Conservation (phyloP, 2,329 filamentous ascomycete species). For the Aspergillus chevalieri region DNA sequence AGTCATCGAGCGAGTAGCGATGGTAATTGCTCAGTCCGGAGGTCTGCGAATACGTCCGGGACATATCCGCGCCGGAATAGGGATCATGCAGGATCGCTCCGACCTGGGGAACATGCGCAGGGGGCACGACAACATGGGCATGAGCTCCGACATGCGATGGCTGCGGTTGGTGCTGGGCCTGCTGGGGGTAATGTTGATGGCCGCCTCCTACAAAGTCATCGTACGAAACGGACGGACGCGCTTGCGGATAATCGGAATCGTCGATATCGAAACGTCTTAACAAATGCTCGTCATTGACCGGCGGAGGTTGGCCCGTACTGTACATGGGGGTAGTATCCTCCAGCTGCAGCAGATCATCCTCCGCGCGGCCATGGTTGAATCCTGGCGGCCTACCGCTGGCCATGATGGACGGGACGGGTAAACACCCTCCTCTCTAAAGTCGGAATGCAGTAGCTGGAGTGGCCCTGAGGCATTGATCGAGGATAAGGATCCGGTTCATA, state of each 20-base stretch:
- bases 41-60: slow-evolving; percentile 61
- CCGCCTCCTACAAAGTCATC: slow-evolving; percentile 79
- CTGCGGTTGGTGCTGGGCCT: slow-evolving; percentile 32
- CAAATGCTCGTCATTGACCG: slow-evolving; percentile 75
- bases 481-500: slow-evolving; percentile 5
- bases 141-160: slow-evolving; percentile 44
- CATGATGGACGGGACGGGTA: slow-evolving; percentile 35
- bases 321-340: slow-evolving; percentile 49
- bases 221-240: slow-evolving; percentile 83
- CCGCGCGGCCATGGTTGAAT: slow-evolving; percentile 40
- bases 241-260: slow-evolving; percentile 55
- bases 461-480: slow-evolving; percentile 36
- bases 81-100: slow-evolving; percentile 33
- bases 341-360: slow-evolving; percentile 39
- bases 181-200: not conserved
- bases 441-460: slow-evolving; percentile 13
- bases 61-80: slow-evolving; percentile 31
- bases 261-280: slow-evolving; percentile 68
- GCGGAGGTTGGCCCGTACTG: slow-evolving; percentile 67
- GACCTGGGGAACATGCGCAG: slow-evolving; percentile 23
- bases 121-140: slow-evolving; percentile 27
- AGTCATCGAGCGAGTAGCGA: slow-evolving; percentile 82
- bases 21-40: slow-evolving; percentile 83
- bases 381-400: slow-evolving; percentile 50
- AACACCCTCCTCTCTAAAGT: slow-evolving; percentile 26